Percentiles rank a stretch among this genome's conserved stretches.
phyloP scores from a whole-genome alignment of 768 basidiomycete genomes.

The Psilocybe cyanescens region DNA sequence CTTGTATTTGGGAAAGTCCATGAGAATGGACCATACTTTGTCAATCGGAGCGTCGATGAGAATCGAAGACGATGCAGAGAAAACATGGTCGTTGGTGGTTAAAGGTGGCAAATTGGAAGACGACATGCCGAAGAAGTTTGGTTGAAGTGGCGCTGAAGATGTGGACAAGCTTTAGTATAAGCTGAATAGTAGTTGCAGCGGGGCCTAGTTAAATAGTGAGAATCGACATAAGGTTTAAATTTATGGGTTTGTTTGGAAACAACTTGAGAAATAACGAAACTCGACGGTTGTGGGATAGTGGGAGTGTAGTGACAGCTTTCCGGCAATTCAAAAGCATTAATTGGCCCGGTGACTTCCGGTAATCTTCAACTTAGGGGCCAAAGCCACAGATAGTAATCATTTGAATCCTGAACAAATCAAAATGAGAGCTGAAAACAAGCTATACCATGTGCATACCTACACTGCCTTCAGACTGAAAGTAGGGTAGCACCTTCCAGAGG shows the following conservation, averaged over 20 bases:
- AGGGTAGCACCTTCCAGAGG: too few relatives aligned
- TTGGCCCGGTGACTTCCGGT: background rate
- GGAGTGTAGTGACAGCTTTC: background rate
- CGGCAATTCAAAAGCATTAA: background rate
- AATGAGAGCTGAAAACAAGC: too few relatives aligned
- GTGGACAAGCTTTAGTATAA: background rate
- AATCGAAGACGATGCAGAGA: constrained; percentile 35
- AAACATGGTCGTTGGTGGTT: constrained; percentile 8
- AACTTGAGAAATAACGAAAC: background rate
- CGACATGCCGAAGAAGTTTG: background rate
- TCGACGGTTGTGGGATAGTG: background rate
- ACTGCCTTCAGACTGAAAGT: too few relatives aligned
- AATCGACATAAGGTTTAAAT: too few relatives aligned
- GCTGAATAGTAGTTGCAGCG: background rate
- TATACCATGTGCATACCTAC: too few relatives aligned
- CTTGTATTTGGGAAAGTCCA: constrained; percentile 63
- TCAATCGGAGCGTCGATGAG: constrained; percentile 65
- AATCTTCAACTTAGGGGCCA: background rate
- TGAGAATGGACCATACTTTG: constrained; percentile 62
- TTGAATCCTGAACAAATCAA: too few relatives aligned
- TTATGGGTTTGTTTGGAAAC: background rate
- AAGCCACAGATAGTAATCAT: too few relatives aligned
- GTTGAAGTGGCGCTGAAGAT: background rate
- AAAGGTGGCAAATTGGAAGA: constrained; percentile 18
- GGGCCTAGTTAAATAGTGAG: constrained; percentile 6